A percentile compares a stretch with the other conserved stretches of the same genome.
Conservation (phyloP, 441 rosid species). For the Gossypium gossypioides region DNA sequence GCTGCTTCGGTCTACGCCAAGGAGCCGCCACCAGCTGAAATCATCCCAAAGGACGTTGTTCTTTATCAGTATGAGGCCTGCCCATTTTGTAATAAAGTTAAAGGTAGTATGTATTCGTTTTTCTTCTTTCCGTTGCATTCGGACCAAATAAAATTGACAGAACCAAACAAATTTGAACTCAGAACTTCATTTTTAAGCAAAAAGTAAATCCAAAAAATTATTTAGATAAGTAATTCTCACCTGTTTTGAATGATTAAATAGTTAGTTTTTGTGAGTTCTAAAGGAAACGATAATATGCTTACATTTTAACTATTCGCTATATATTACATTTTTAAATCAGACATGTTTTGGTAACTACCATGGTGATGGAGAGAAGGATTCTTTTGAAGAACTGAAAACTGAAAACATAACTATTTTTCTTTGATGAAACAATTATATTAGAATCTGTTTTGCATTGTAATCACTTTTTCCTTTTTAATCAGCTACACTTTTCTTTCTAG, state of each 20-base stretch:
- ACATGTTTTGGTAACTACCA: neutral
- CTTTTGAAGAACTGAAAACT: neutral
- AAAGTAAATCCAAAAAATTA: neutral
- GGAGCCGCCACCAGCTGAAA: slow-evolving; percentile 22
- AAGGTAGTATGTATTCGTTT: slow-evolving; percentile 27
- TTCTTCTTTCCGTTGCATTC: neutral
- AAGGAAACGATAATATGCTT: neutral
- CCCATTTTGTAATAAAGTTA: slow-evolving; percentile 71
- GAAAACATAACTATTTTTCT: neutral
- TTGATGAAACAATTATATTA: neutral
- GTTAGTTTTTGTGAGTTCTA: neutral
- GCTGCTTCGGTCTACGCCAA: slow-evolving; percentile 27
- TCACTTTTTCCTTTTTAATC: neutral
- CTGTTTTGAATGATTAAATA: neutral
- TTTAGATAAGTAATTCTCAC: neutral
- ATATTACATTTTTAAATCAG: neutral
- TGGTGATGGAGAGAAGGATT: neutral
- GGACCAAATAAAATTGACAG: neutral
- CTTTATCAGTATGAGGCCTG: slow-evolving; percentile 76
- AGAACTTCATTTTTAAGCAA: neutral
- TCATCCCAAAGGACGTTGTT: slow-evolving; percentile 42
- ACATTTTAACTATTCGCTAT: neutral
- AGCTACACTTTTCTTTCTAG: neutral
- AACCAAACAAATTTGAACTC: neutral
- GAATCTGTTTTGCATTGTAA: neutral